Percentiles rank a stretch among this genome's conserved stretches.
Conservation (phyloP, 2,329 filamentous ascomycete species). For the Ceratocystis cacaofunesta region DNA sequence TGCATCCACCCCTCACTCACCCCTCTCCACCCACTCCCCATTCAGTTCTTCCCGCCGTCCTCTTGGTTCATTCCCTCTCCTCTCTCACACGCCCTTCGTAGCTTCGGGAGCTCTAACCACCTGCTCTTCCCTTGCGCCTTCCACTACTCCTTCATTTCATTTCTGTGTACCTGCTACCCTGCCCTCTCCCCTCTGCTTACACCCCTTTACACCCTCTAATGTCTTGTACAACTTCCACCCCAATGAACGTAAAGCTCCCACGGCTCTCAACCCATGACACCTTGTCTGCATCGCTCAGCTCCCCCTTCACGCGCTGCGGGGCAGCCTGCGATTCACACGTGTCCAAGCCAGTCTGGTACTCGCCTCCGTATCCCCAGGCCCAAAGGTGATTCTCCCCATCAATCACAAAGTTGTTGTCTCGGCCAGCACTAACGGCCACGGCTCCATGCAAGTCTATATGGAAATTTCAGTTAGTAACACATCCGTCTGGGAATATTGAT, state of each 20-base stretch:
- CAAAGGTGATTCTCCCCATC: slow-evolving; percentile 9
- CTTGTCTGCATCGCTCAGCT: not conserved
- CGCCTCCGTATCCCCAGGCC: slow-evolving; percentile 14
- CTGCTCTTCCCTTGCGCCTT: not conserved
- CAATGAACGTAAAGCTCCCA: slow-evolving; percentile 14
- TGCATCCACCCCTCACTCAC: not conserved
- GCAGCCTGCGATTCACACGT: slow-evolving; percentile 5
- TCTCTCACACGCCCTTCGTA: not conserved
- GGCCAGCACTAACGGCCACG: slow-evolving; percentile 8
- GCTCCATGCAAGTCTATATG: not conserved
- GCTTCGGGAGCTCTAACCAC: not conserved
- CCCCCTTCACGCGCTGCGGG: slow-evolving; percentile 6
- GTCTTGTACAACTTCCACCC: not conserved
- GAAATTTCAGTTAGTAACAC: not conserved
- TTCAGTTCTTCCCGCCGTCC: not conserved
- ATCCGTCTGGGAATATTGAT: not conserved
- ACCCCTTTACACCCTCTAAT: not conserved
- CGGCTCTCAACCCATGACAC: slow-evolving; percentile 13
- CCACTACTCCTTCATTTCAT: not conserved
- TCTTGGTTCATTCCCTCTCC: not conserved
- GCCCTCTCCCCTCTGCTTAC: not conserved
- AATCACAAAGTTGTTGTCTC: slow-evolving; percentile 14
- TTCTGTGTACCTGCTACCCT: not conserved
- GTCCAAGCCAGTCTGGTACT: slow-evolving; percentile 14
- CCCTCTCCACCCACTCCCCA: not conserved